A percentile compares a stretch with the other conserved stretches of the same genome.
Conservation (phyloP, 2,329 filamentous ascomycete genomes). For the Torrubiella hemipterigena region DNA sequence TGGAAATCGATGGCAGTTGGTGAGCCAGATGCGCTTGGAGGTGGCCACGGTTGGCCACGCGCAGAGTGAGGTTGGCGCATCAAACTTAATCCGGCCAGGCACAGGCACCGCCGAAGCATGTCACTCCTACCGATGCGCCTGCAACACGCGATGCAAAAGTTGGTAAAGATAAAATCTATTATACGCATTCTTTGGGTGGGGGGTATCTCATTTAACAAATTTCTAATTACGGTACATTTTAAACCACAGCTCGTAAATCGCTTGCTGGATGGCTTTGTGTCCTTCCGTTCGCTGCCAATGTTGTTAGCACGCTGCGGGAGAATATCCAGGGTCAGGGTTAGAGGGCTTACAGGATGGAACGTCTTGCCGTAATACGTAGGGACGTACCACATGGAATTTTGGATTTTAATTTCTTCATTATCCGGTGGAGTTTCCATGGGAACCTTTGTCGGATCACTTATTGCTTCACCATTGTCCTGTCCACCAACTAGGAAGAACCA, state of each 20-base stretch:
- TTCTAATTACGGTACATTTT: too few species aligned
- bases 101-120: too few species aligned
- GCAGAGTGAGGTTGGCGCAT: too few species aligned
- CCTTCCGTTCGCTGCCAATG: conserved; percentile 20
- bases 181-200: too few species aligned
- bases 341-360: conserved; percentile 27
- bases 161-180: too few species aligned
- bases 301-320: conserved; percentile 1
- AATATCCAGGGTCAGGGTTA: background rate
- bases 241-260: conserved; percentile 13
- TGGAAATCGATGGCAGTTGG: too few species aligned
- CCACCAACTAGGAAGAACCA: conserved; percentile 38
- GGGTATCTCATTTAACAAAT: too few species aligned
- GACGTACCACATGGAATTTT: conserved; percentile 32
- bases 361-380: conserved; percentile 33
- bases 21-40: too few species aligned
- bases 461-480: conserved; percentile 20
- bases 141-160: too few species aligned
- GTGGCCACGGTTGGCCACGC: too few species aligned
- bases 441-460: conserved; percentile 2
- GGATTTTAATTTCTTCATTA: conserved; percentile 7
- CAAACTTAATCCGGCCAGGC: too few species aligned
- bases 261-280: conserved; percentile 21
- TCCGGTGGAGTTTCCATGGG: conserved; percentile 5
- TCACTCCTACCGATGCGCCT: too few species aligned